Conservation (phyloP, 2,329 filamentous ascomycete species). For the Aschersonia sp. region DNA sequence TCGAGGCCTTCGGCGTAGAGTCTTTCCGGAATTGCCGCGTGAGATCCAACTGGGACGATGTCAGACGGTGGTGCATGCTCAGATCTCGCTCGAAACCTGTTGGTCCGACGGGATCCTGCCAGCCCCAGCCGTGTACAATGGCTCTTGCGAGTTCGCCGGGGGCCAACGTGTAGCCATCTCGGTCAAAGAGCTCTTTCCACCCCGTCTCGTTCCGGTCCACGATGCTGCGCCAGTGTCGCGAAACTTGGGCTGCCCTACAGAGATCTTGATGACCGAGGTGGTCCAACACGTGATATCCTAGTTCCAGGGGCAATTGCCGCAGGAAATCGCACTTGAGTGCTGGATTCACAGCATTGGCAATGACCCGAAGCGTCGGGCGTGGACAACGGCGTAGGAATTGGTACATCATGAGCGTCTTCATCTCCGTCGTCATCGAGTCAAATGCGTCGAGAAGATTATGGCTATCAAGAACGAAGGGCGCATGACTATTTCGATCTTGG, state of each 20-base stretch:
- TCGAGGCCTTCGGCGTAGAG: slow-evolving; percentile 22
- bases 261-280: slow-evolving; percentile 78
- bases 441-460: slow-evolving; percentile 78
- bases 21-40: slow-evolving; percentile 27
- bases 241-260: slow-evolving; percentile 83
- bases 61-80: slow-evolving; percentile 40
- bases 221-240: slow-evolving; percentile 82
- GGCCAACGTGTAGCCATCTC: slow-evolving; percentile 66
- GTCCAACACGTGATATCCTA: slow-evolving; percentile 74
- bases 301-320: slow-evolving; percentile 65
- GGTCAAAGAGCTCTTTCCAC: slow-evolving; percentile 86
- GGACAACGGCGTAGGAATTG: slow-evolving; percentile 81
- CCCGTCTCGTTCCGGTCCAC: slow-evolving; percentile 88
- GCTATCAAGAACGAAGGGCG: slow-evolving; percentile 53
- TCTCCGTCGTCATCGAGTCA: slow-evolving; percentile 75
- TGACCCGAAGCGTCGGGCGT: slow-evolving; percentile 74
- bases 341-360: slow-evolving; percentile 84
- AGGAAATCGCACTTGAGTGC: slow-evolving; percentile 91
- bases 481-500: background rate
- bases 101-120: slow-evolving; percentile 71
- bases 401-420: slow-evolving; percentile 96
- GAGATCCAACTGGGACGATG: slow-evolving; percentile 37
- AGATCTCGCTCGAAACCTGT: slow-evolving; percentile 72
- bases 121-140: slow-evolving; percentile 88
- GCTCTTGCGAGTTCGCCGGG: slow-evolving; percentile 73